Conservation (phyloP, 805 yeast species). For the Monosporozyma aerobia region DNA sequence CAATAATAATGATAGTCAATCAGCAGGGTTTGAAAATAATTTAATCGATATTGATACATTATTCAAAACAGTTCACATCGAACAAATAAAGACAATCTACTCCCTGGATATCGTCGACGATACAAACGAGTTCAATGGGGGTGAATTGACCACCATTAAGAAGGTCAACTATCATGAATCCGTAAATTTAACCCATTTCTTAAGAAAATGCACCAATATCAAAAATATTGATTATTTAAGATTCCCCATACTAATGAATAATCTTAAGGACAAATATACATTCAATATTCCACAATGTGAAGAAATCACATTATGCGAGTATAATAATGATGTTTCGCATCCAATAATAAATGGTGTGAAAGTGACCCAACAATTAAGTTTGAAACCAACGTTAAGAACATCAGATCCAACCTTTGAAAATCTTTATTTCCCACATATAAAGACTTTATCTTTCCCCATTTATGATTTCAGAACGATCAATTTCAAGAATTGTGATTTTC, state of each 20-base stretch:
- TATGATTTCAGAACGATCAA: constrained; percentile 6
- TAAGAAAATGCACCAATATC: constrained; percentile 12
- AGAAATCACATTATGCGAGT: constrained; percentile 14
- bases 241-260: constrained; percentile 11
- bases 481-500: constrained; percentile 16
- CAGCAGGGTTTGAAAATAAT: constrained; percentile 3
- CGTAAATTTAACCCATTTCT: constrained; percentile 3
- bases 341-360: constrained; percentile 17
- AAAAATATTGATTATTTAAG: constrained; percentile 14
- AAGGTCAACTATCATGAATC: constrained; percentile 8
- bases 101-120: constrained; percentile 15
- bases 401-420: constrained; percentile 11
- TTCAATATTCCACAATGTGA: constrained; percentile 19
- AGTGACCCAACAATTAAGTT: constrained; percentile 8
- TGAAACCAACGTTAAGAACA: constrained; percentile 13
- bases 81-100: constrained; percentile 14
- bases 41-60: constrained; percentile 19
- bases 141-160: constrained; percentile 12
- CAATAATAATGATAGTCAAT: neutral
- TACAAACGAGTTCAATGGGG: constrained; percentile 11
- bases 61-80: constrained; percentile 18
- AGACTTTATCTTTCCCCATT: constrained; percentile 5
- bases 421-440: constrained; percentile 14
- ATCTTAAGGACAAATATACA: neutral
- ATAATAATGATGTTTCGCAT: constrained; percentile 9